Percentiles rank a stretch among this genome's conserved stretches.
These are phyloP conservation scores for Coemansia sp. DNA, from an alignment of 192 early-diverging fungal genomes.

Conservation along the genomic window DNA sequence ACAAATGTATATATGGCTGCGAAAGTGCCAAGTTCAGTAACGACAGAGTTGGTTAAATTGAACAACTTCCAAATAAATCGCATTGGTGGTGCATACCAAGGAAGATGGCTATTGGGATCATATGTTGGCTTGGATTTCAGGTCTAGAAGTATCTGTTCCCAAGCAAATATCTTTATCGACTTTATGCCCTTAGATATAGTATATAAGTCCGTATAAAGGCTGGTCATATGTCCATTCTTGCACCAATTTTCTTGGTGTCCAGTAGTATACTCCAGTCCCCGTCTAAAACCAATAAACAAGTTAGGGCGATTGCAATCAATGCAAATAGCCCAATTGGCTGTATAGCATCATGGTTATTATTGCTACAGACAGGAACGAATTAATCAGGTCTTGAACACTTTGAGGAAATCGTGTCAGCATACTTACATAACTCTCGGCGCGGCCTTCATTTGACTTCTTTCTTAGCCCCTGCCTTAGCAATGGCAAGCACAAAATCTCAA, in stretches of 20 bases:
- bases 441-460: neutral
- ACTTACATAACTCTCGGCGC: neutral
- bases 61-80: slow-evolving; percentile 16
- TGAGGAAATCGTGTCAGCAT: neutral
- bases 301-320: slow-evolving; percentile 14
- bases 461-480: slow-evolving; percentile 13
- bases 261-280: neutral
- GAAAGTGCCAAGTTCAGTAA: slow-evolving; percentile 4
- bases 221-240: no score
- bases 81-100: slow-evolving; percentile 37
- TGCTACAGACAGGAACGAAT: neutral
- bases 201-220: no score
- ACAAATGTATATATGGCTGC: slow-evolving; percentile 15
- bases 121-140: neutral
- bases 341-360: slow-evolving; percentile 9
- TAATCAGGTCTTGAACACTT: neutral
- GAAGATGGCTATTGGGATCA: neutral
- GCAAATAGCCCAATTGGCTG: slow-evolving; percentile 20
- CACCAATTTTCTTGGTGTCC: no score
- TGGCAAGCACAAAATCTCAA: slow-evolving; percentile 35
- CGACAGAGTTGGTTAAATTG: neutral
- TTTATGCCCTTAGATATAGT: slow-evolving; percentile 22
- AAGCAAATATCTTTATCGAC: slow-evolving; percentile 44
- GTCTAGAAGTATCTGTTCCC: slow-evolving; percentile 30
- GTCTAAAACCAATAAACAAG: neutral